Base-by-base conservation (phyloP, 257 asterid species). In the Asclepias syriaca region DNA sequence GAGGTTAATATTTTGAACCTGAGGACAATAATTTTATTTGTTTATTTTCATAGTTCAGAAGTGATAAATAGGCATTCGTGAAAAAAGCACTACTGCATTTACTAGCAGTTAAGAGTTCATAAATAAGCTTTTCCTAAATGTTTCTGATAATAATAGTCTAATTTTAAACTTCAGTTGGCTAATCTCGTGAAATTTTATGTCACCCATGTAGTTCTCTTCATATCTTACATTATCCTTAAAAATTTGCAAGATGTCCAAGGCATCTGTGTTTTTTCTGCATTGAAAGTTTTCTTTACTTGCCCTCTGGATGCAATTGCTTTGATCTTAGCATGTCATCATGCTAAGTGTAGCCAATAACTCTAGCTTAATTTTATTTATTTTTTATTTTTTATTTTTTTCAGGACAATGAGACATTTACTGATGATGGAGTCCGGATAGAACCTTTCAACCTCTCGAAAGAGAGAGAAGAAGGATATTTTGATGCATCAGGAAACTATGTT, bases 391-490 rank as follows among this genome's bases (percentile, higher is more conserved):
- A 24, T 24, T 78, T 79, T 43, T 85, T 75, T 83, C 97, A 95
- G 99, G 95, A 82, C 37, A 64, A 80, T 60, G 98, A 88, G 78
- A 79, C 87, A 73, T 88, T 85, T 80, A 84, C 67, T 80, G 96
- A 95, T 29, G 98, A 91, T 74, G 99, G 96, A 19, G 76, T 86
- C 43, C 74, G 76, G 57, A 55, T 95, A 64, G 97, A 92, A 68
- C 99, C 97, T 71, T 95, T 95, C 72, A 92, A 95, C 80, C 88
- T 95, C 77, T 81, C 83, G 16, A 81, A 83, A 82, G 99, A 95
- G 88, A 87, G 97, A 81, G 97, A 95, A 85, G 98, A 86, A 63
- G 99, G 99, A 49, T 95, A 88, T 81, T 95, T 95, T 77, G 99
- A 95, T 89, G 94, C 82, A 68, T 76, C 82, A 55, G 98, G 96